A percentile compares a stretch with the other conserved stretches of the same genome.
These are phyloP conservation scores for Pseudocercospora fuligena DNA, from an alignment of 2,329 filamentous ascomycete genomes.

Conservation along the genomic window DNA sequence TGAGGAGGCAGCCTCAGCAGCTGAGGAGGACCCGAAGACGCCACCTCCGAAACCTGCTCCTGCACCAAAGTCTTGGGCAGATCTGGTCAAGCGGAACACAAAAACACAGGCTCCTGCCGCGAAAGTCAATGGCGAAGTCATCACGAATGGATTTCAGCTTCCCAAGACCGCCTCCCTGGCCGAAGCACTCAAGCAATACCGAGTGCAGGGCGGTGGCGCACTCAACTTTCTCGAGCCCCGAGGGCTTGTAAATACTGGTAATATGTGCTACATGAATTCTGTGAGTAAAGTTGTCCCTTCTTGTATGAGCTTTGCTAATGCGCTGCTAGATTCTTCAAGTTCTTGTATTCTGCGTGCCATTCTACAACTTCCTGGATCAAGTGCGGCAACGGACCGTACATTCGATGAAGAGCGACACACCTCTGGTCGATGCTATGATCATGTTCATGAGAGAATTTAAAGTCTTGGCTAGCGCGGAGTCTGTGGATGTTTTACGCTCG, in stretches of 20 bases:
- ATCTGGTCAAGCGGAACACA: constrained; percentile 64
- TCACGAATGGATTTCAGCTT: constrained; percentile 45
- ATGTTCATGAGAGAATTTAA: constrained; percentile 95
- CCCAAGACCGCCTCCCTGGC: constrained; percentile 61
- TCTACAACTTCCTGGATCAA: constrained; percentile 91
- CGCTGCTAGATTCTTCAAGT: constrained; percentile 81
- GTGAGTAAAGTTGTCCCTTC: constrained; percentile 61
- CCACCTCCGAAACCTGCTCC: constrained; percentile 47
- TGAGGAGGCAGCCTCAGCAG: constrained; percentile 37
- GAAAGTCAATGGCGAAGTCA: constrained; percentile 34
- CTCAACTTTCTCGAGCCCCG: constrained; percentile 87
- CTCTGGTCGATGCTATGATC: constrained; percentile 93
- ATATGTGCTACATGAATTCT: constrained; percentile 99
- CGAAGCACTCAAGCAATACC: constrained; percentile 77
- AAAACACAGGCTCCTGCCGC: constrained; percentile 38
- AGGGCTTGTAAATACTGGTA: constrained; percentile 93
- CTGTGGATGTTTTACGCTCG: constrained; percentile 73
- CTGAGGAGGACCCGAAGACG: constrained; percentile 44
- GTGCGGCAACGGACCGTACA: constrained; percentile 81
- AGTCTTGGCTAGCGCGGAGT: constrained; percentile 77
- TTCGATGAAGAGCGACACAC: constrained; percentile 94
- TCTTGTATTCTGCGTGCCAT: constrained; percentile 89
- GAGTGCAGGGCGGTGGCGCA: constrained; percentile 67
- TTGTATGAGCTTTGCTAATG: constrained; percentile 8
- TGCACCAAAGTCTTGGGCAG: constrained; percentile 67